A percentile compares a stretch with the other conserved stretches of the same genome.
These are phyloP conservation scores for Aureobasidium sp. DNA, from an alignment of 2,329 filamentous ascomycete species.

Conservation along the genomic window DNA sequence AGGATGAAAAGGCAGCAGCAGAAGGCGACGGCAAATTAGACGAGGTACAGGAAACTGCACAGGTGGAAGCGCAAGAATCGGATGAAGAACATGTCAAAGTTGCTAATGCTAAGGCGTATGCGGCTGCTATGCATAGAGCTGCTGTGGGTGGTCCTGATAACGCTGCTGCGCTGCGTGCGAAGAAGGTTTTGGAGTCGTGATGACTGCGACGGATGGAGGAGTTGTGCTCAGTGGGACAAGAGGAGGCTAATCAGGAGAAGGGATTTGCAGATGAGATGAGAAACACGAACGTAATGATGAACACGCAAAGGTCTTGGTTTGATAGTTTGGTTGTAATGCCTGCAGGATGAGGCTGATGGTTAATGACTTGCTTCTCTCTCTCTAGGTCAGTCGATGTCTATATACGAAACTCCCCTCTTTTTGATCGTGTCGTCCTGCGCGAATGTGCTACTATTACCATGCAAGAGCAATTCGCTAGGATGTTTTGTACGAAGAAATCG, in stretches of 20 bases:
- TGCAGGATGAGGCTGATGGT: too few species aligned
- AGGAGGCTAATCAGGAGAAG: neutral
- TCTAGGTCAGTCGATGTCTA: too few species aligned
- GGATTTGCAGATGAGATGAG: too few species aligned
- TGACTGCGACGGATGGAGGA: neutral
- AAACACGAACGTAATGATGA: neutral
- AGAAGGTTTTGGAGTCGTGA: conserved; percentile 6
- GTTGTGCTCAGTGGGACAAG: neutral
- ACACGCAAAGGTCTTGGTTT: too few species aligned
- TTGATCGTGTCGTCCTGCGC: too few species aligned
- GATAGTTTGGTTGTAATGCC: too few species aligned
- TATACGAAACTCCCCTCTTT: too few species aligned
- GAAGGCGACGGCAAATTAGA: neutral
- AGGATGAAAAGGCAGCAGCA: neutral
- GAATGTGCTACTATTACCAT: too few species aligned
- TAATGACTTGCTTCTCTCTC: too few species aligned
- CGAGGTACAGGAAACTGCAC: neutral
- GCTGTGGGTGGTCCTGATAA: conserved; percentile 2
- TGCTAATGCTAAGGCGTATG: neutral
- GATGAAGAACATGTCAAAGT: neutral
- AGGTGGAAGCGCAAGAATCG: neutral
- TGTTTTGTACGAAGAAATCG: too few species aligned
- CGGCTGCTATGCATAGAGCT: neutral
- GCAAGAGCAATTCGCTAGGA: too few species aligned
- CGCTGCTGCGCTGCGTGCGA: neutral